Conservation (phyloP, 1,139 yeast species). For the Debaryomyces nepalensis region DNA sequence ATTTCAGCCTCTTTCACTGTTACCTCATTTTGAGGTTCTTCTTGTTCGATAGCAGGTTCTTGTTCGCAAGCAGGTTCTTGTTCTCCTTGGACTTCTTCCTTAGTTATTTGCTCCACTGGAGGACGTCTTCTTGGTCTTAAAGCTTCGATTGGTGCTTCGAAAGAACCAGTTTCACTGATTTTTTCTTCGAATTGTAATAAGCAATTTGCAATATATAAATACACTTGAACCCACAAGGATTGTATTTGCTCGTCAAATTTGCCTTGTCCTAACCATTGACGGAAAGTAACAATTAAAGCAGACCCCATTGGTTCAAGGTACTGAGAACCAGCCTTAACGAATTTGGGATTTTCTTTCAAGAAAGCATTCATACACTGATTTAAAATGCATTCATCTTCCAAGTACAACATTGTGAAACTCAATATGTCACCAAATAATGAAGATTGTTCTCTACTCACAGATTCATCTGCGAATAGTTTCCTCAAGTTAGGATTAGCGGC, state of each 20-base stretch:
- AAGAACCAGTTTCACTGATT: slow-evolving; percentile 16
- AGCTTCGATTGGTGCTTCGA: slow-evolving; percentile 20
- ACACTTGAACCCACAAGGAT: slow-evolving; percentile 46
- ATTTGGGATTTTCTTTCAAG: slow-evolving; percentile 36
- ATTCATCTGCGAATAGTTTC: slow-evolving; percentile 28
- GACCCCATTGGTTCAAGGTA: slow-evolving; percentile 52
- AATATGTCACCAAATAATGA: slow-evolving; percentile 43
- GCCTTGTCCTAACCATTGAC: slow-evolving; percentile 40
- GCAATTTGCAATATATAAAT: slow-evolving; percentile 45
- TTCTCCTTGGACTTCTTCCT: slow-evolving; percentile 3
- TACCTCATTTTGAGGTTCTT: slow-evolving; percentile 2
- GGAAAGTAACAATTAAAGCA: slow-evolving; percentile 44
- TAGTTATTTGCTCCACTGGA: slow-evolving; percentile 3
- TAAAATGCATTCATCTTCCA: slow-evolving; percentile 34
- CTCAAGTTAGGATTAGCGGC: slow-evolving; percentile 35
- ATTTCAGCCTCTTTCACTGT: slow-evolving; percentile 1
- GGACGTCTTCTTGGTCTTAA: slow-evolving; percentile 17
- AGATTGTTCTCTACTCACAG: slow-evolving; percentile 36
- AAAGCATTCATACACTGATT: slow-evolving; percentile 42
- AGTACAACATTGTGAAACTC: slow-evolving; percentile 36
- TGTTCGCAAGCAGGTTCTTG: not conserved
- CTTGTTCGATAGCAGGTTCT: slow-evolving; percentile 8
- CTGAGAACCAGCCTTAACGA: slow-evolving; percentile 30
- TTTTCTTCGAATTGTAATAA: slow-evolving; percentile 32
- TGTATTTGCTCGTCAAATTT: slow-evolving; percentile 40